Base-by-base conservation (phyloP, 495 filamentous ascomycete species). In the Chaetomium cochliodes region DNA sequence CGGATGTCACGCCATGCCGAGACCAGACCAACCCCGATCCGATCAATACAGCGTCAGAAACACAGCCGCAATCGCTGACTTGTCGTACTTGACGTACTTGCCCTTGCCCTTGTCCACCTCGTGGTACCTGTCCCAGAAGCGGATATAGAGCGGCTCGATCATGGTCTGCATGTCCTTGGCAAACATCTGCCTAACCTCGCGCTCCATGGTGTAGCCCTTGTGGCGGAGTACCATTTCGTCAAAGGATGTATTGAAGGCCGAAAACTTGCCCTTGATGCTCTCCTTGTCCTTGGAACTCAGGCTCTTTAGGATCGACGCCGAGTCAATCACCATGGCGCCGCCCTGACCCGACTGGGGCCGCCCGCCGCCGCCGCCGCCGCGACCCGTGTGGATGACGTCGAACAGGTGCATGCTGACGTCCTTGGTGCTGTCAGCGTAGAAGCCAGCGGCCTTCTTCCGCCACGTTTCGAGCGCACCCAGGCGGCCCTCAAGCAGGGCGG, bases 81-180 rank as follows among this genome's bases (percentile, higher is more conserved):
- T 97, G 78, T 97, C 92, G 73, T 94, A 98, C 81, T 93, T 96
- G 77, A 93, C 92, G 77, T 98, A 96, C 78, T 98, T 98, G 64
- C 92, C 92, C 74, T 91, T 91, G 39, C 94, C 92, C 77, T 94
- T 97, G 77, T 98, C 96, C 68, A 97, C 83, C 79, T 98, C 94
- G 74, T 97, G 93, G 77, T 99, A 99, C 22, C 93, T 87, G 78
- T 98, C 96, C 82, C 92, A 97, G 78, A 98, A 99, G 15, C 96
- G 85, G 57, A 86, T 86, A 80, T 99, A 99, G 20, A 99, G 83
- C 52, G 96, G 92, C 78, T 97, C 93, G 51, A 98, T 88, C 74
- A 96, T 89, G 58, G 85, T 85, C 77, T 92, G 90, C 64, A 97
- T 86, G 71, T 97, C 93, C 67, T 88, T 87, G 16, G 84, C 85